Conservation (phyloP, 768 basidiomycete genomes). For the Hebeloma cylindrosporum region DNA sequence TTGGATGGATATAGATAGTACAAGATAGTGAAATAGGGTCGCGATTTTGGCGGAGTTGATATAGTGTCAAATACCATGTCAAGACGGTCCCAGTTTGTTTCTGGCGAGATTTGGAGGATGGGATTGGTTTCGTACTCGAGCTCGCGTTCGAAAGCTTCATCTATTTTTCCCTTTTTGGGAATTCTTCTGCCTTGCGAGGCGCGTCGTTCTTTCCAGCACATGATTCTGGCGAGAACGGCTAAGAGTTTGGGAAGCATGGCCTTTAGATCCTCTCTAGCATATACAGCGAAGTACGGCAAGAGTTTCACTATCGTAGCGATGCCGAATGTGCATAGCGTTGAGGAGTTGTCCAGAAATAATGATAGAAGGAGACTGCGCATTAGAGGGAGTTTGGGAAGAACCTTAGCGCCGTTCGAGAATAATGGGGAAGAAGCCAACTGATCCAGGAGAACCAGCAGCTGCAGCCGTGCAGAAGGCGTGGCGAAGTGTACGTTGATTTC, state of each 20-base stretch:
- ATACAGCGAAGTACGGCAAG: conserved; percentile 72
- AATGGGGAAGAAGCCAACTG: conserved; percentile 53
- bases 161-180: conserved; percentile 30
- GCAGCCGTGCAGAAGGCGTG: conserved; percentile 61
- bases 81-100: conserved; percentile 68
- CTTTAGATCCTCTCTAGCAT: conserved; percentile 56
- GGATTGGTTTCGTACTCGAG: conserved; percentile 37
- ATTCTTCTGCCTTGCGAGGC: conserved; percentile 30
- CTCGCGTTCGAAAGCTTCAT: conserved; percentile 40
- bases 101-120: conserved; percentile 46
- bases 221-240: conserved; percentile 63
- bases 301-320: conserved; percentile 67
- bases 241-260: conserved; percentile 63
- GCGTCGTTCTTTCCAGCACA: conserved; percentile 71
- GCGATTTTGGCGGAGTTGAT: conserved; percentile 58
- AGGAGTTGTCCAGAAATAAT: conserved; percentile 72
- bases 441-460: conserved; percentile 67
- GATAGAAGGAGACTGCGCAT: conserved; percentile 66
- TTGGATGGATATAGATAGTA: conserved; percentile 95
- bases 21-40: conserved; percentile 71
- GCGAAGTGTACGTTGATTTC: conserved; percentile 66
- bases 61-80: conserved; percentile 56
- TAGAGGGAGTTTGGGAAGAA: conserved; percentile 61
- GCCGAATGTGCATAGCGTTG: conserved; percentile 64
- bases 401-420: conserved; percentile 48